phyloP scores from a whole-genome alignment of 441 rosid genomes.

The Pelargonium myrrhifolium region DNA sequence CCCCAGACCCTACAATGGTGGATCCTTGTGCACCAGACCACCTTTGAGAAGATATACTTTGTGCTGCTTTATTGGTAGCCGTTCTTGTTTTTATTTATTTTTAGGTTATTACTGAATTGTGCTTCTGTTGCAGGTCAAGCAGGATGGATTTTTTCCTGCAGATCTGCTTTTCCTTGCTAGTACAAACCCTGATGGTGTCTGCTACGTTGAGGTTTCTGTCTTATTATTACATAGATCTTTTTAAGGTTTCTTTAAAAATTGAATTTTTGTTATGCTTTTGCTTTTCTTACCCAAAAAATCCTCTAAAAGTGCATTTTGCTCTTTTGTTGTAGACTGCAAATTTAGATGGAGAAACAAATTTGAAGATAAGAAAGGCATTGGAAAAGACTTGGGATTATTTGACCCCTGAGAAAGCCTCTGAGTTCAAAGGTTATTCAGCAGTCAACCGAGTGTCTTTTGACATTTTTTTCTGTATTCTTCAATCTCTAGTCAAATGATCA shows the following conservation, averaged over 20 bases:
- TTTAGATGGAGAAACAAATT: constrained; percentile 98
- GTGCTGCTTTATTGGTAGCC: neutral
- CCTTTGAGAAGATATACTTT: too few relatives aligned
- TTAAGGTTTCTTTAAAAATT: neutral
- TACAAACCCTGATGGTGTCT: constrained; percentile 90
- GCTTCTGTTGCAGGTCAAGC: constrained; percentile 61
- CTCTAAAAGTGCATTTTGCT: too few relatives aligned
- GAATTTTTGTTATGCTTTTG: constrained; percentile 5
- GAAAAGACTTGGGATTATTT: constrained; percentile 98
- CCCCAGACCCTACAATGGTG: too few relatives aligned
- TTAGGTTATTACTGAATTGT: constrained; percentile 11
- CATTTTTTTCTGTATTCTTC: neutral
- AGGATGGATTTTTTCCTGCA: constrained; percentile 94
- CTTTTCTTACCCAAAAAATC: neutral
- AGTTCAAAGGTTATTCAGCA: constrained; percentile 64
- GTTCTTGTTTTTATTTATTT: neutral
- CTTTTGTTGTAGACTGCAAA: constrained; percentile 70
- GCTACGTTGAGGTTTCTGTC: constrained; percentile 77
- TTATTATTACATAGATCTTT: neutral
- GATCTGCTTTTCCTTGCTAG: constrained; percentile 87
- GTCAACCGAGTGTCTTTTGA: neutral
- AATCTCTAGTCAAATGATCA: neutral
- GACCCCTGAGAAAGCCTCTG: constrained; percentile 75
- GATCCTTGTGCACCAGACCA: too few relatives aligned
- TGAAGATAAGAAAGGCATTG: constrained; percentile 94